Base-by-base conservation (phyloP, 371 early-diverging fungal species). In the Mortierella sp. region DNA sequence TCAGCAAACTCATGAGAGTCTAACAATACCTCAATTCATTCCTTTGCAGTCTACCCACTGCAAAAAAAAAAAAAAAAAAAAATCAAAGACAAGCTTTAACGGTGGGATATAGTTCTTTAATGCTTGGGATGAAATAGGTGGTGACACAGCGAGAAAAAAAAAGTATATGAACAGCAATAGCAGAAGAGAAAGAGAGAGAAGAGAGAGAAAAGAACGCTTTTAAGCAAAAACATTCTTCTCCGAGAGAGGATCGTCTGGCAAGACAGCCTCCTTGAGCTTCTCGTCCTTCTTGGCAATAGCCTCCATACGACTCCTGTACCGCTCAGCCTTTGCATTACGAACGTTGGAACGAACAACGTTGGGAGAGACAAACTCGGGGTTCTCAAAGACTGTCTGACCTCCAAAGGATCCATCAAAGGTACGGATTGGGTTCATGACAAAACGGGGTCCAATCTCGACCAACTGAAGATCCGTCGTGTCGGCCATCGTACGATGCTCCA, bases 371-470 rank as follows among this genome's bases (percentile, higher is more conserved):
- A 92, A 99, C 60, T 92, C 90, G 19, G 92, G 89, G 79, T 97
- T 97, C 80, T 95, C 94, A 81, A 88, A 99, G 60, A 97, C 87
- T 48, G 96, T 94, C 29, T 92, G 86, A 0, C 99, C 99, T 71
- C 94, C 90, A 84, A 98, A 99, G 51, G 93, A 91, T 28, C 98
- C 97, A 64, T 95, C 97, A 83, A 99, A 97, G 72, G 97, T 93
- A 68, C 95, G 88, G 75, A 97, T 96, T 12, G 94, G 87, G 70
- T 93, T 93, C 75, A 99, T 85, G 65, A 94, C 94, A 86, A 98
- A 97, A 19, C 99, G 93, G 45, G 99, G 99, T n/a, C 99, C 99
- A 63, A 99, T 96, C 83, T 99, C 99, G 19, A 96, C 92, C 46
- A 99, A 83, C 3, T 93, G 88, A 21, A 94, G 88, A 62, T 94